Conservation (phyloP, 345 rosid genomes). For the Eucalyptus viminalis region DNA sequence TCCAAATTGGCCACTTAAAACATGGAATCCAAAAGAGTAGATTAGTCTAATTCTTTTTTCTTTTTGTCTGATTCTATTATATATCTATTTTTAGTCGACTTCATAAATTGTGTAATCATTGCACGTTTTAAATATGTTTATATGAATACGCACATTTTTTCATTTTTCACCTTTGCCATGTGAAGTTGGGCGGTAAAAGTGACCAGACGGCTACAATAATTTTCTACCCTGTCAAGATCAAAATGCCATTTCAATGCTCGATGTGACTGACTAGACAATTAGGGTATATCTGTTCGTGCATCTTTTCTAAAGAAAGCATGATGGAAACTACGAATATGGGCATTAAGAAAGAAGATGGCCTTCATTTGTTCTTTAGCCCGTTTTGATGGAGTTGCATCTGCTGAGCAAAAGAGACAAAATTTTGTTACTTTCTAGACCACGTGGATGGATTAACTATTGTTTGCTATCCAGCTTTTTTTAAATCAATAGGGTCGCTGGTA, state of each 20-base stretch:
- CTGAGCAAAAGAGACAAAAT: background rate
- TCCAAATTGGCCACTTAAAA: background rate
- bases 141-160: background rate
- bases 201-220: background rate
- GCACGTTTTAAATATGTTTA: background rate
- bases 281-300: background rate
- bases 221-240: background rate
- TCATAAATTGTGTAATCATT: background rate
- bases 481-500: background rate
- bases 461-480: background rate
- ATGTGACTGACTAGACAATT: background rate
- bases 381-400: background rate
- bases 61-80: no score
- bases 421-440: background rate
- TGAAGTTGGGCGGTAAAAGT: background rate
- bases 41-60: background rate
- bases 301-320: background rate
- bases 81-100: background rate
- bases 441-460: background rate
- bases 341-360: background rate
- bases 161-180: rapidly evolving
- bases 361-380: background rate
- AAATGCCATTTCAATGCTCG: background rate
- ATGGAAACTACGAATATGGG: background rate
- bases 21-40: background rate